These are phyloP conservation scores for Stagonosporopsis chrysanthemi DNA, from an alignment of 2,329 filamentous ascomycete species.

Conservation along the genomic window DNA sequence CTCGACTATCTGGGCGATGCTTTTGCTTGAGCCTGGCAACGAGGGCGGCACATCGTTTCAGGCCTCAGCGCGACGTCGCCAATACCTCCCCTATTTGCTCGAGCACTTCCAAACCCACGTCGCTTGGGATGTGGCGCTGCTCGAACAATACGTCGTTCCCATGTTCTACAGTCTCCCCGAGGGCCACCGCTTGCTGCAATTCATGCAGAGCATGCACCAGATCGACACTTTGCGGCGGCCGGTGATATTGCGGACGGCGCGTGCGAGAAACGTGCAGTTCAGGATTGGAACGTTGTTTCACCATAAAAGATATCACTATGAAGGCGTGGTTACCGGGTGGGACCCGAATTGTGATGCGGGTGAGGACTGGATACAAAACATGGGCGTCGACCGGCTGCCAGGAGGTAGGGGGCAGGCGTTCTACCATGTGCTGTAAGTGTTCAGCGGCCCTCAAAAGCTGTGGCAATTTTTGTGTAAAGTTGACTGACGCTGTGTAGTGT, in stretches of 20 bases:
- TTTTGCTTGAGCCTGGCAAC: constrained; percentile 50
- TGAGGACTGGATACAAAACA: constrained; percentile 69
- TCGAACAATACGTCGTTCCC: constrained; percentile 72
- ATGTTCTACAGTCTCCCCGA: constrained; percentile 62
- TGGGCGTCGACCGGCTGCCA: constrained; percentile 67
- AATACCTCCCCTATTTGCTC: constrained; percentile 70
- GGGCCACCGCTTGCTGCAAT: constrained; percentile 62
- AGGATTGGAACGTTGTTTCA: constrained; percentile 81
- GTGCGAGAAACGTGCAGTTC: constrained; percentile 33
- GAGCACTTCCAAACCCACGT: constrained; percentile 70
- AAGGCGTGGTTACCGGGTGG: constrained; percentile 90
- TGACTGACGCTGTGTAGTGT: constrained; percentile 54
- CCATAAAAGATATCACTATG: constrained; percentile 80
- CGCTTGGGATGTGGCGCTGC: constrained; percentile 74
- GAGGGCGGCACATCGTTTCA: constrained; percentile 26
- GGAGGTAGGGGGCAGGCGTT: constrained; percentile 73
- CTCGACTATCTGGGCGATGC: constrained; percentile 73
- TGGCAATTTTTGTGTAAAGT: not conserved
- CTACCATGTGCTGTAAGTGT: constrained; percentile 84
- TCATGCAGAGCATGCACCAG: constrained; percentile 63
- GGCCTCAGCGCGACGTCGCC: constrained; percentile 54
- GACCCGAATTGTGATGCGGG: constrained; percentile 65
- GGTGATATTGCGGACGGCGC: constrained; percentile 19
- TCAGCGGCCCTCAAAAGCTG: not conserved
- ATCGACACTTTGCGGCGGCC: constrained; percentile 64